Evolutionary conservation across 345 rosid genomes (phyloP), one percentile per base, ranked within the genome.

Genomic region (Pseudoturritis turrita): DNA sequence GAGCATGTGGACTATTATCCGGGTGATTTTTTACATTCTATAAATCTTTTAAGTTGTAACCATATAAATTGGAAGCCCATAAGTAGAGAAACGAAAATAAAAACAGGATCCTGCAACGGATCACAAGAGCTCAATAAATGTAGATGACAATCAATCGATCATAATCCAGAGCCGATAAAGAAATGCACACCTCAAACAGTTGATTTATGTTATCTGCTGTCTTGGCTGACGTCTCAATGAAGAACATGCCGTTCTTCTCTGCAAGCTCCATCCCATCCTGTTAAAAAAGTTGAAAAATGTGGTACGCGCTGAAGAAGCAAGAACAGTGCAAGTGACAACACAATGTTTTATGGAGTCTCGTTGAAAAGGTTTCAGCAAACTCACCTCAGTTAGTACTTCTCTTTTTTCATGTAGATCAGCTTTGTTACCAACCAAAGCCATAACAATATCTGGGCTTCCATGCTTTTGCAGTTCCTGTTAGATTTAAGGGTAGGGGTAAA

Each of bases 351-450:
- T 10, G 13, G 36, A 33, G 39, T 36, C 51, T 41, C 36, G 31
- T 55, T 23, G 29, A 47, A 37, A 46, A 60, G 2, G 39, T 28
- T 26, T 41, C 0, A n/a, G 36, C 26, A 55, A 45, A 80, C 89
- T 81, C 80, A 91, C 97, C 75, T 91, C 87, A 11, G 76, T 75
- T 17, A 82, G 63, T 26, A 94, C 98, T 89, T 91, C 91, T 68
- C 98, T 83, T 23, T 75, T 88, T 64, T 88, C 97, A 63, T 85
- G 84, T 79, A 91, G 91, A 81, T 94, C 98, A 41, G 97, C 98
- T 80, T 94, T 94, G 86, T 94, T 94, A 74, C 97, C 98, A 62
- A 94, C 98, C 78, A 94, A 81, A 76, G 97, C 96, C 96, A 91
- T 81, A 31, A 94, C 95, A 78, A 94, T 94, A 69, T 89, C 91